Percentiles rank a stretch among this genome's conserved stretches.
Evolutionary conservation across 2,329 filamentous ascomycete genomes (phyloP).

Genomic region (Diaporthe sp.): DNA sequence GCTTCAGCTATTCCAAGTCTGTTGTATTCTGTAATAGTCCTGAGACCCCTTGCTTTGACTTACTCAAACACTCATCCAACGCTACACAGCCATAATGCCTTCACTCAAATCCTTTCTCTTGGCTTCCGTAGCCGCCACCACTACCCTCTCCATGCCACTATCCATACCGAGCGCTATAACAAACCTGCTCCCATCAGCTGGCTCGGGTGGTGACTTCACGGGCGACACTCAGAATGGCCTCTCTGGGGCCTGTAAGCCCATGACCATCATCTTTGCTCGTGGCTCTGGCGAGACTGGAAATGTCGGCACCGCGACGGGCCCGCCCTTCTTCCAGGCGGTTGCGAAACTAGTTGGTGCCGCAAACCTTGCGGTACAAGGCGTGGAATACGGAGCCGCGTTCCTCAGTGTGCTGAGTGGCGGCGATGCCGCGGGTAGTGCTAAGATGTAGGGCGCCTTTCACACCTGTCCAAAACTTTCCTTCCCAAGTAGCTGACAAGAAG

Average conservation of each 20-base stretch:
- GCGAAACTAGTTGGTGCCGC: slow-evolving; percentile 32
- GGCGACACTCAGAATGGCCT: slow-evolving; percentile 30
- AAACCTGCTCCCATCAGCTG: background rate
- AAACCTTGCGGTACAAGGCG: slow-evolving; percentile 45
- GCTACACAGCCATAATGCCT: background rate
- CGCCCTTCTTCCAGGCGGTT: slow-evolving; percentile 44
- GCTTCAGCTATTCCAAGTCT: no score
- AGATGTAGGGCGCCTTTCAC: slow-evolving; percentile 5
- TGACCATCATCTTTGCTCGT: slow-evolving; percentile 47
- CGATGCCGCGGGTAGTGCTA: slow-evolving; percentile 39
- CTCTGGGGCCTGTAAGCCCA: slow-evolving; percentile 32
- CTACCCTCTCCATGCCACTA: background rate
- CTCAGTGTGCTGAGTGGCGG: slow-evolving; percentile 44
- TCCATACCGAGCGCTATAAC: background rate
- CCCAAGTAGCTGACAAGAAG: background rate
- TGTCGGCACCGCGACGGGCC: slow-evolving; percentile 44
- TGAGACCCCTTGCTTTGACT: no score
- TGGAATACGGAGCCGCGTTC: slow-evolving; percentile 44
- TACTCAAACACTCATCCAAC: background rate
- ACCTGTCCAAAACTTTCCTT: no score
- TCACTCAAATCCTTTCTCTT: background rate
- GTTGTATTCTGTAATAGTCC: no score
- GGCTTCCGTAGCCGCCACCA: background rate
- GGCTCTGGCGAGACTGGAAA: slow-evolving; percentile 46
- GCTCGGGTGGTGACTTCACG: background rate